Conservation (phyloP, 768 basidiomycete species). For the Rickenella mellea region DNA sequence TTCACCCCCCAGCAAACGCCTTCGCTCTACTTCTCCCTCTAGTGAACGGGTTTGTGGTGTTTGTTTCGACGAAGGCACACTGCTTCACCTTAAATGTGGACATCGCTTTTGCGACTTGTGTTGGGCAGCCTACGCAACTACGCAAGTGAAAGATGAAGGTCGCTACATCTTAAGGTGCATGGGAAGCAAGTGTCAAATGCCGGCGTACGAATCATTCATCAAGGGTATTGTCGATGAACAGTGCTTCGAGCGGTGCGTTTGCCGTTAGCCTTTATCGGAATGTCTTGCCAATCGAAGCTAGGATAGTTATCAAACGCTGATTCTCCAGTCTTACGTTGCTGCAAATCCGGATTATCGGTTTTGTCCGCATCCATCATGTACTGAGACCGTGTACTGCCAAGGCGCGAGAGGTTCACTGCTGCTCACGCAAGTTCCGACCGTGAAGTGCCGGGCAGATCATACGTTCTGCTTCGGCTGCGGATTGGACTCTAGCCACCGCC, state of each 20-base stretch:
- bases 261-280: too few species aligned
- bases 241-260: conserved; percentile 3
- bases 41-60: conserved; percentile 8
- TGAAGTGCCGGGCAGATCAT: conserved; percentile 3
- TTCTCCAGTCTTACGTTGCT: conserved; percentile 7
- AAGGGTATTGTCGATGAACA: conserved; percentile 1
- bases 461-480: conserved; percentile 10
- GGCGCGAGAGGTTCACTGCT: conserved; percentile 3
- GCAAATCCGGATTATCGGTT: conserved; percentile 6
- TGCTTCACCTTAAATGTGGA: conserved; percentile 3
- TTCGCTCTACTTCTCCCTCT: neutral
- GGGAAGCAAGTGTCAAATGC: conserved; percentile 5
- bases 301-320: conserved; percentile 7
- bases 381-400: conserved; percentile 4
- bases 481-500: conserved; percentile 6
- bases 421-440: conserved; percentile 8
- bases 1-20: neutral
- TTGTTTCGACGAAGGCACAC: conserved; percentile 7
- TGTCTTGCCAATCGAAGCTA: too few species aligned
- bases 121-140: conserved; percentile 5
- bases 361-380: conserved; percentile 8
- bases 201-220: conserved; percentile 4
- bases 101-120: conserved; percentile 9
- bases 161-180: conserved; percentile 7
- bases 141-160: conserved; percentile 10